Evolutionary conservation across 2,329 filamentous ascomycete genomes (phyloP).

Genomic region (Pseudonectria foliicola): DNA sequence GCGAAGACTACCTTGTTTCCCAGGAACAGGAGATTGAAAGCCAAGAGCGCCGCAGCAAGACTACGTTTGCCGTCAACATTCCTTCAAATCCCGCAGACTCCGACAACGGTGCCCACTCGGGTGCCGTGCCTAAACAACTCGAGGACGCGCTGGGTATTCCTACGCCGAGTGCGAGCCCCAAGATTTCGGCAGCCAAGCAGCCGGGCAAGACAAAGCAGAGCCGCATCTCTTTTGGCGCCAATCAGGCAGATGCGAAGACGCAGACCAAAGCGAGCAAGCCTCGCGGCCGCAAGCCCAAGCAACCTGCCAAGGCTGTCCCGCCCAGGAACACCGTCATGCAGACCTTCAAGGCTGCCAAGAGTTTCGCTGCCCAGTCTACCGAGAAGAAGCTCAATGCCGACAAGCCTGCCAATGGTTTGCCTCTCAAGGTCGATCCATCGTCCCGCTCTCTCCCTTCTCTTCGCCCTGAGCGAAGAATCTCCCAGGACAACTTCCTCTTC

Average conservation of each 20-base stretch:
- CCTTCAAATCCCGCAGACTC: conserved; percentile 15
- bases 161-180: conserved; percentile 52
- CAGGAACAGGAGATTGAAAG: conserved; percentile 36
- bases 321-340: conserved; percentile 36
- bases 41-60: conserved; percentile 31
- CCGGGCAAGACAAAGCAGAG: conserved; percentile 42
- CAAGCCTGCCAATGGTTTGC: conserved; percentile 2
- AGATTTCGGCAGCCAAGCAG: conserved; percentile 35
- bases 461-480: conserved; percentile 14
- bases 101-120: conserved; percentile 15
- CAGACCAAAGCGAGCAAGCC: conserved; percentile 20
- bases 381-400: conserved; percentile 12
- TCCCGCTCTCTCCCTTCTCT: conserved; percentile 14
- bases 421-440: conserved; percentile 1
- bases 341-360: conserved; percentile 18
- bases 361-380: conserved; percentile 8
- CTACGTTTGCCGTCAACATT: conserved; percentile 26
- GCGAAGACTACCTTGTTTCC: conserved; percentile 41
- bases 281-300: conserved; percentile 26
- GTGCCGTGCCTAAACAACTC: conserved; percentile 32
- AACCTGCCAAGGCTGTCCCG: conserved; percentile 29
- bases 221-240: conserved; percentile 38
- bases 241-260: conserved; percentile 10
- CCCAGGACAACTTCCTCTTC: conserved; percentile 11
- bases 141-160: conserved; percentile 44